Percentiles rank a stretch among this genome's conserved stretches.
These are phyloP conservation scores for Zasmidium angulare DNA, from an alignment of 2,329 filamentous ascomycete species.

Conservation along the genomic window DNA sequence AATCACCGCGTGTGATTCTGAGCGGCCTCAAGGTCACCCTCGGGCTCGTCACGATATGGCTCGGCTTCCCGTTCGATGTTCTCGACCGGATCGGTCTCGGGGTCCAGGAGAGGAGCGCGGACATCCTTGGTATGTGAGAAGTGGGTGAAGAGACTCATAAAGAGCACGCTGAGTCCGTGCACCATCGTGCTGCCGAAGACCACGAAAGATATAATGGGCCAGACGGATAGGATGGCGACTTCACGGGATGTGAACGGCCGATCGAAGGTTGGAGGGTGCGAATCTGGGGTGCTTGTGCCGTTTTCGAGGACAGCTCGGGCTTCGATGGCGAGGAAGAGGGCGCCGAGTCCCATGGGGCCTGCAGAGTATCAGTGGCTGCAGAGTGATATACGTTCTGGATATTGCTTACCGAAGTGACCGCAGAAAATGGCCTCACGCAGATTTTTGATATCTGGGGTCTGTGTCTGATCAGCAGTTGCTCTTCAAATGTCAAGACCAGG, in stretches of 20 bases:
- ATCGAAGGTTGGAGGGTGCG: constrained; percentile 42
- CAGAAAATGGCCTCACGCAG: constrained; percentile 55
- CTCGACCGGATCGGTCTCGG: constrained; percentile 50
- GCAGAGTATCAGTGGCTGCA: background rate
- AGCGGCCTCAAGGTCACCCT: background rate
- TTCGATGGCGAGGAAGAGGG: constrained; percentile 58
- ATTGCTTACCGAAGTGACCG: constrained; percentile 50
- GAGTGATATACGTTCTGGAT: no score
- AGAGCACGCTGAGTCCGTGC: constrained; percentile 54
- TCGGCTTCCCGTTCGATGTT: constrained; percentile 51
- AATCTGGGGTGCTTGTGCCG: constrained; percentile 45
- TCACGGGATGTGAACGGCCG: constrained; percentile 35
- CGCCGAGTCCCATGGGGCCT: constrained; percentile 57
- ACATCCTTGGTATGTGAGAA: constrained; percentile 47
- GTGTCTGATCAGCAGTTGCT: no score
- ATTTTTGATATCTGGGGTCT: constrained; percentile 47
- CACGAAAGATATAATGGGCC: constrained; percentile 57
- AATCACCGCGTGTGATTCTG: background rate
- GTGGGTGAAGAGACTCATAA: constrained; percentile 51
- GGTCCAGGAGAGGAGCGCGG: constrained; percentile 50
- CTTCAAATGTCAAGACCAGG: no score
- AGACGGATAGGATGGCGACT: constrained; percentile 48
- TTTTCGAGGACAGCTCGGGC: constrained; percentile 54
- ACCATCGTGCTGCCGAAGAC: constrained; percentile 56
- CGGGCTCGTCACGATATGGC: constrained; percentile 32